phyloP scores from a whole-genome alignment of 164 flowering plant species.

The Nelumbo lutea region DNA sequence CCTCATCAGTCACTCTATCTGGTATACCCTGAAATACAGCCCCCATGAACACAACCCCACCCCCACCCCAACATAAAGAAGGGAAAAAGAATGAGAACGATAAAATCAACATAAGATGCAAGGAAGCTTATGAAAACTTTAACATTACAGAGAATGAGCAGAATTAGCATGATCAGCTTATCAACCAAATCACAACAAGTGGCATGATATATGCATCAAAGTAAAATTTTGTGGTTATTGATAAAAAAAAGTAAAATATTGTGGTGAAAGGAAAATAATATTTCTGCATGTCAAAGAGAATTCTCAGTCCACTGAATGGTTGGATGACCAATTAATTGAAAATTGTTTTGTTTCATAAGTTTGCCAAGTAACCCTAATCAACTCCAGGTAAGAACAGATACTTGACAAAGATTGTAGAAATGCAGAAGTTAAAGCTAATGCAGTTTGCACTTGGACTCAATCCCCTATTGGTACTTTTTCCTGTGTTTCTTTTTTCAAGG shows the following conservation, averaged over 20 bases:
- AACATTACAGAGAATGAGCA: neutral
- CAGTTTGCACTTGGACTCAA: too few species aligned
- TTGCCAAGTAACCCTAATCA: too few species aligned
- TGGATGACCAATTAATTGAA: neutral
- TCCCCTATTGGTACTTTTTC: too few species aligned
- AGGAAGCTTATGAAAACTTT: neutral
- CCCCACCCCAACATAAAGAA: neutral
- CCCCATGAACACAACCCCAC: neutral
- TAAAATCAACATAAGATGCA: too few species aligned
- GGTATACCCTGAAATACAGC: slow-evolving; percentile 67
- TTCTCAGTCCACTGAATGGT: neutral
- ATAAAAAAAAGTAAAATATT: neutral
- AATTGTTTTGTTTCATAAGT: too few species aligned
- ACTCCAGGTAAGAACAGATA: neutral
- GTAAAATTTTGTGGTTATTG: neutral
- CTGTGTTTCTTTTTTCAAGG: too few species aligned
- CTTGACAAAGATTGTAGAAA: too few species aligned
- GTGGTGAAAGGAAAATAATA: neutral
- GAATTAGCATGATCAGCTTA: neutral
- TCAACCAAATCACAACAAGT: neutral
- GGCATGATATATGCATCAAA: neutral
- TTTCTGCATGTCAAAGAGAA: neutral
- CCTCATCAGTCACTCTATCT: slow-evolving; percentile 87
- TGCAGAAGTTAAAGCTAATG: too few species aligned
- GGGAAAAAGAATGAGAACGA: neutral